Conservation (phyloP, 345 rosid genomes). For the Citrus unshiu region DNA sequence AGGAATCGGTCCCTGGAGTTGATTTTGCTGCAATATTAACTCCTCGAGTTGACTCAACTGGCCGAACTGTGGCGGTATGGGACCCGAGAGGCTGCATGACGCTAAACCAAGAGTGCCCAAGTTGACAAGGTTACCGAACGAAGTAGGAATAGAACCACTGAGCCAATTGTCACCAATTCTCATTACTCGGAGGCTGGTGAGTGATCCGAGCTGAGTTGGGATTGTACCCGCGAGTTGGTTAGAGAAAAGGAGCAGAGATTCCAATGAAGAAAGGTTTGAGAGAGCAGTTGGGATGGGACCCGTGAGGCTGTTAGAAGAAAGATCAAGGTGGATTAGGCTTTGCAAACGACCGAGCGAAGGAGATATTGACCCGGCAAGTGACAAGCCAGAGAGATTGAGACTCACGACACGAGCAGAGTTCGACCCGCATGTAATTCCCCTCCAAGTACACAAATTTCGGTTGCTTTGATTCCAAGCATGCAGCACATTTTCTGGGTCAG, state of each 20-base stretch:
- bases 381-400: conserved; percentile 61
- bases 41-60: conserved; percentile 36
- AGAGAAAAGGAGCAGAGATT: conserved; percentile 74
- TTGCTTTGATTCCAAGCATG: conserved; percentile 55
- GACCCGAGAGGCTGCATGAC: conserved; percentile 68
- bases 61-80: conserved; percentile 66
- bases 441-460: conserved; percentile 62
- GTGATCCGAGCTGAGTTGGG: conserved; percentile 67
- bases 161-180: conserved; percentile 87
- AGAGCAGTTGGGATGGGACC: conserved; percentile 91
- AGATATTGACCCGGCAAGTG: conserved; percentile 64
- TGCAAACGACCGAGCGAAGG: conserved; percentile 56
- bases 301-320: conserved; percentile 70
- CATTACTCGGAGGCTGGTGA: conserved; percentile 48
- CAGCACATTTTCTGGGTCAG: conserved; percentile 35
- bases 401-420: conserved; percentile 37
- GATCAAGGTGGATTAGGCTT: conserved; percentile 88
- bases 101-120: conserved; percentile 68
- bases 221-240: conserved; percentile 84
- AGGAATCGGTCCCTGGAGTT: conserved; percentile 67
- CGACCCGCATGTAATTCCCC: conserved; percentile 57
- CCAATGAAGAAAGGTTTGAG: conserved; percentile 70
- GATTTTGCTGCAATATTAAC: conserved; percentile 63
- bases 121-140: conserved; percentile 52
- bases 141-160: conserved; percentile 62